Evolutionary conservation across 148 eudicot genomes (phyloP).

Genomic region (Nyssa sinensis): DNA sequence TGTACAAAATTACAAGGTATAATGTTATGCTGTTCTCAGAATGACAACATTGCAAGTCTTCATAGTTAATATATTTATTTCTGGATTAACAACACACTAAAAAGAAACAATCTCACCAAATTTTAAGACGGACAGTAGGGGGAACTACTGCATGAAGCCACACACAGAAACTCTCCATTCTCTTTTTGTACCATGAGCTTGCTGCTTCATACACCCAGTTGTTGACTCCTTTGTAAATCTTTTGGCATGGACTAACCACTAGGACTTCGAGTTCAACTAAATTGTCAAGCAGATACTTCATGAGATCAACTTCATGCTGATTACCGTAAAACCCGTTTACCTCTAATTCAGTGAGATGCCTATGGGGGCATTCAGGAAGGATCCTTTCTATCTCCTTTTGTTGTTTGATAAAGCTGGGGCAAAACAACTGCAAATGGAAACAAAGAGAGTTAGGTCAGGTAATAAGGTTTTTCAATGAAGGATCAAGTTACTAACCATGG

Average conservation of each 20-base stretch:
- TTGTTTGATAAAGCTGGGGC: slow-evolving; percentile 21
- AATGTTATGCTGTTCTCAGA: background rate
- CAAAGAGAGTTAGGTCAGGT: background rate
- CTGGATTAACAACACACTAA: too few relatives aligned
- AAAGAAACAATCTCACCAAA: background rate
- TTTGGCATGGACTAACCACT: slow-evolving; percentile 18
- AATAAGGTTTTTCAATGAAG: too few relatives aligned
- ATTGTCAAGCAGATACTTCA: slow-evolving; percentile 26
- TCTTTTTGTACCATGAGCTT: background rate
- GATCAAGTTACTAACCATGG: too few relatives aligned
- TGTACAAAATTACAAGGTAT: background rate
- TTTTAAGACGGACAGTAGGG: slow-evolving; percentile 9
- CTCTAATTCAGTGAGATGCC: slow-evolving; percentile 22
- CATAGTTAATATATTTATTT: background rate
- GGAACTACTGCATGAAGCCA: slow-evolving; percentile 23
- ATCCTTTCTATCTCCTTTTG: slow-evolving; percentile 12
- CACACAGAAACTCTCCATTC: slow-evolving; percentile 2
- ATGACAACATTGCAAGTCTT: background rate
- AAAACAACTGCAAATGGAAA: slow-evolving; percentile 19
- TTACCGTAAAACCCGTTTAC: slow-evolving; percentile 30
- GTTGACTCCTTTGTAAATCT: slow-evolving; percentile 23
- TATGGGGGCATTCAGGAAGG: slow-evolving; percentile 19
- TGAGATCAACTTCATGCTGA: slow-evolving; percentile 27
- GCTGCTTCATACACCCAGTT: slow-evolving; percentile 17
- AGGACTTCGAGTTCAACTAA: slow-evolving; percentile 18